phyloP scores from a whole-genome alignment of 495 filamentous ascomycete genomes.

The Penicillium dipodomyicola region DNA sequence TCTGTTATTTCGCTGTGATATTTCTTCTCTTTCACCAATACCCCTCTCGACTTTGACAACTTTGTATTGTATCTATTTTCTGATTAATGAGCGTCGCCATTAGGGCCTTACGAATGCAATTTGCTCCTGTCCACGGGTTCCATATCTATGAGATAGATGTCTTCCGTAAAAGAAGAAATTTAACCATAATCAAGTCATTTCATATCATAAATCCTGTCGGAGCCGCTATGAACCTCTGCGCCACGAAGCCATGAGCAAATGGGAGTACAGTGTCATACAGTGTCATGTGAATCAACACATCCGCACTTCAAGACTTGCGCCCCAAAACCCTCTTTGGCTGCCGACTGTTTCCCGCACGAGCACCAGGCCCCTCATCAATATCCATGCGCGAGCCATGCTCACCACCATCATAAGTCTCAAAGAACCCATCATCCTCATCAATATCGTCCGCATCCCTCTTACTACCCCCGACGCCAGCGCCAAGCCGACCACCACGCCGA shows the following conservation, averaged over 20 bases:
- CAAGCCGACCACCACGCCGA: conserved; percentile 20
- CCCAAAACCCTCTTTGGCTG: conserved; percentile 42
- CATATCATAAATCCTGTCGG: background rate
- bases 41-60: conserved; percentile 32
- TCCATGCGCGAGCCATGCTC: conserved; percentile 51
- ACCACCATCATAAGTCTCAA: conserved; percentile 43
- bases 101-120: conserved; percentile 26
- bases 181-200: conserved; percentile 9
- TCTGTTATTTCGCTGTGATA: conserved; percentile 20
- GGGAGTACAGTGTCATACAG: background rate
- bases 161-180: background rate
- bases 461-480: conserved; percentile 30
- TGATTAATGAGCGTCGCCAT: conserved; percentile 25
- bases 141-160: background rate
- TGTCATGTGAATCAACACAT: background rate
- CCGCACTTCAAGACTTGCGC: conserved; percentile 32
- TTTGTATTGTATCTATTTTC: conserved; percentile 36
- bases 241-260: background rate
- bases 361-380: conserved; percentile 42
- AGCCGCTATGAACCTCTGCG: background rate
- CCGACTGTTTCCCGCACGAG: conserved; percentile 32
- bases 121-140: conserved; percentile 2
- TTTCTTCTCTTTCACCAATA: conserved; percentile 36
- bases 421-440: conserved; percentile 47
- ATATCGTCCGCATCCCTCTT: conserved; percentile 46